A percentile compares a stretch with the other conserved stretches of the same genome.
These are phyloP conservation scores for Trametes maxima DNA, from an alignment of 768 basidiomycete genomes.

Conservation along the genomic window DNA sequence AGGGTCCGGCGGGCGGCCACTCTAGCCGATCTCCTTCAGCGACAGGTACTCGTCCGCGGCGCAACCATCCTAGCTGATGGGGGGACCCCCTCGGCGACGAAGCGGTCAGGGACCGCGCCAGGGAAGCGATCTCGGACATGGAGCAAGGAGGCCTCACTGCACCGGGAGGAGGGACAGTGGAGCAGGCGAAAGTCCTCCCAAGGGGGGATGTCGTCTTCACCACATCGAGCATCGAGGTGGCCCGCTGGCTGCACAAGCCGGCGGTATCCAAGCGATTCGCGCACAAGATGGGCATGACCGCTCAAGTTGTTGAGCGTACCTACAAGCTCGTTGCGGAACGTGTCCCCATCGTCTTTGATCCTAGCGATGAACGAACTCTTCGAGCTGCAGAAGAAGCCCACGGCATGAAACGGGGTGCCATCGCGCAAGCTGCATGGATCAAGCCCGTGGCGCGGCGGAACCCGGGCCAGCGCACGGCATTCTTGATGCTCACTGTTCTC, in stretches of 20 bases:
- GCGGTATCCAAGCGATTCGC: too few relatives aligned
- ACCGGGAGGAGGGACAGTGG: neutral
- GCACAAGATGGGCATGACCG: too few relatives aligned
- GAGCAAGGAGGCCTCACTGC: neutral
- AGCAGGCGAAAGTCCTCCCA: neutral
- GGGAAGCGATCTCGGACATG: neutral
- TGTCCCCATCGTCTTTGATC: slow-evolving; percentile 1
- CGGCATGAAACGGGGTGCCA: too few relatives aligned
- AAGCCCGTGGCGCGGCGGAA: slow-evolving; percentile 25
- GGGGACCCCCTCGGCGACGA: neutral
- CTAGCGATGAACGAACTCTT: neutral
- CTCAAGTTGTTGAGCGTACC: too few relatives aligned
- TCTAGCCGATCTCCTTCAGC: too few relatives aligned
- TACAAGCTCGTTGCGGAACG: too few relatives aligned
- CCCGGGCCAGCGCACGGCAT: slow-evolving; percentile 26
- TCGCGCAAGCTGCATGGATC: slow-evolving; percentile 27
- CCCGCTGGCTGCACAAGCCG: neutral
- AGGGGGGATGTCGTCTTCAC: slow-evolving; percentile 5
- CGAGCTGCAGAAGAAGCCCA: neutral
- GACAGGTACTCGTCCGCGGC: neutral
- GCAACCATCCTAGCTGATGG: neutral
- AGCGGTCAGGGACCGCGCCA: neutral
- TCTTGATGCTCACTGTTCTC: slow-evolving; percentile 28
- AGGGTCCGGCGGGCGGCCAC: too few relatives aligned
- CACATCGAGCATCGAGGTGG: neutral